These are phyloP conservation scores for Rubus parviflorus DNA, from an alignment of 306 rosid species.

Conservation along the genomic window DNA sequence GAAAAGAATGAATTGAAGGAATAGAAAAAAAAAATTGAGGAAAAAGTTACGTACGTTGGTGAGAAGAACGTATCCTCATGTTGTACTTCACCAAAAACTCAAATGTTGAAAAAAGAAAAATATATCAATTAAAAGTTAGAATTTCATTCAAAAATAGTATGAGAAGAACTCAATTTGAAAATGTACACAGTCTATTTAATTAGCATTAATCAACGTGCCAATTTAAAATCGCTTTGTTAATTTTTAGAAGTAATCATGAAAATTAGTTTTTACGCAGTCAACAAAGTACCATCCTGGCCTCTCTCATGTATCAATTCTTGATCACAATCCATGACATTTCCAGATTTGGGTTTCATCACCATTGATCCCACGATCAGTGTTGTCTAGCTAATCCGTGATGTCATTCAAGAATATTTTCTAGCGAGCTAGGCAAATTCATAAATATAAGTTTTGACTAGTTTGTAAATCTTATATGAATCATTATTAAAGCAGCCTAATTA, in stretches of 20 bases:
- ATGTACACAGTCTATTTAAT: too few relatives aligned
- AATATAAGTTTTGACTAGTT: not conserved
- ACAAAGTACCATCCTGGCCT: not conserved
- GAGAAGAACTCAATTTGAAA: too few relatives aligned
- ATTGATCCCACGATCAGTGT: not conserved
- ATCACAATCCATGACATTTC: conserved; percentile 14
- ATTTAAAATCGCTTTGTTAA: not conserved
- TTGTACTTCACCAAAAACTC: not conserved
- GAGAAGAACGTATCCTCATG: not conserved
- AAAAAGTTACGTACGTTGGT: not conserved
- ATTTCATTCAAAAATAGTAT: too few relatives aligned
- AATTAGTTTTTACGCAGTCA: not conserved
- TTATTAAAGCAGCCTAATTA: not conserved
- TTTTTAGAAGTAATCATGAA: not conserved
- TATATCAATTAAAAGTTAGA: too few relatives aligned
- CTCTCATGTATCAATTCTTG: not conserved
- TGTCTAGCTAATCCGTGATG: not conserved
- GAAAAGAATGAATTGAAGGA: not conserved
- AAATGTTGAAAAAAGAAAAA: too few relatives aligned
- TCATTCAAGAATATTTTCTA: not conserved
- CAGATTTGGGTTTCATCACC: conserved; percentile 17
- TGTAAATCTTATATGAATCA: not conserved
- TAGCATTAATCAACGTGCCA: not conserved
- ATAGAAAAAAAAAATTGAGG: not conserved
- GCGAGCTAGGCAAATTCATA: not conserved